Percentiles rank a stretch among this genome's conserved stretches.
These are phyloP conservation scores for Phlebopus sp. DNA, from an alignment of 1,284 basidiomycete species.

Conservation along the genomic window DNA sequence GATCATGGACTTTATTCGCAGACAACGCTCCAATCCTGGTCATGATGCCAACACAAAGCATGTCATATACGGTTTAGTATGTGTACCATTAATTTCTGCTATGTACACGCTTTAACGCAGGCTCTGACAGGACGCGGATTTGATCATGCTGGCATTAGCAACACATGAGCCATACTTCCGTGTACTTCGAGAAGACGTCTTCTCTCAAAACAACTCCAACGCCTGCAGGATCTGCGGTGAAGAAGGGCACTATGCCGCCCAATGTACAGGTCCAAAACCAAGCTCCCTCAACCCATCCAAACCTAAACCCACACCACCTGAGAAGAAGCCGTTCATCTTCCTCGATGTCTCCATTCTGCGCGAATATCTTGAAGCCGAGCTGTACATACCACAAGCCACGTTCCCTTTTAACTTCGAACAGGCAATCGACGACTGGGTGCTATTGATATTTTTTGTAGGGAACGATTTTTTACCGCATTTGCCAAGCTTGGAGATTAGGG, in stretches of 20 bases:
- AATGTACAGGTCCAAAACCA: conserved; percentile 80
- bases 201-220: conserved; percentile 77
- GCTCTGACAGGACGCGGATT: conserved; percentile 84
- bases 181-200: conserved; percentile 97
- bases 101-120: conserved; percentile 7
- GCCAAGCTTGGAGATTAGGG: conserved; percentile 96
- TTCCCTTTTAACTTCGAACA: conserved; percentile 96
- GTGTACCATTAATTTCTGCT: conserved; percentile 24
- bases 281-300: conserved; percentile 59
- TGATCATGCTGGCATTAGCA: conserved; percentile 98
- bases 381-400: conserved; percentile 73
- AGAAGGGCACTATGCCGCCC: conserved; percentile 90
- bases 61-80: conserved; percentile 94
- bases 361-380: conserved; percentile 96
- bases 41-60: conserved; percentile 96
- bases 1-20: conserved; percentile 98
- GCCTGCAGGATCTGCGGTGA: conserved; percentile 92
- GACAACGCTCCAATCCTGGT: conserved; percentile 82
- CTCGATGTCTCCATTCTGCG: conserved; percentile 93
- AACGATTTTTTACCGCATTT: conserved; percentile 99
- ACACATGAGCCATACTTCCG: conserved; percentile 98
- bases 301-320: conserved; percentile 60
- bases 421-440: conserved; percentile 99
- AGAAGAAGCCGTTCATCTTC: conserved; percentile 99
- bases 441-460: conserved; percentile 99